These are phyloP conservation scores for Fomitopsis serialis DNA, from an alignment of 768 basidiomycete species.

Conservation along the genomic window DNA sequence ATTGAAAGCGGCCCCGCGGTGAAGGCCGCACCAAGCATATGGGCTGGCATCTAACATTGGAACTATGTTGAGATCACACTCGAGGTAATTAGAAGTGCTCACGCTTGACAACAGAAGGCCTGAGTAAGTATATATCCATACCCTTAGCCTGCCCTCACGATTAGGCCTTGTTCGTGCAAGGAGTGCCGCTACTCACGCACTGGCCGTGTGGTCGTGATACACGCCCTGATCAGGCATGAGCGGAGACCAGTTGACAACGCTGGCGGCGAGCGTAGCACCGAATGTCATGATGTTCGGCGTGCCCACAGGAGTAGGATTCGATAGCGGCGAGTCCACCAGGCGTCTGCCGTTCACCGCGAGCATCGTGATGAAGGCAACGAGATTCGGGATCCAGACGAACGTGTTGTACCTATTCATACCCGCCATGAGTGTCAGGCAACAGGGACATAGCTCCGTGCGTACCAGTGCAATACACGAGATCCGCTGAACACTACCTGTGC, in stretches of 20 bases:
- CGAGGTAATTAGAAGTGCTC: constrained; percentile 11
- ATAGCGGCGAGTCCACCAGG: constrained; percentile 18
- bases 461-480: constrained; percentile 30
- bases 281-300: constrained; percentile 35
- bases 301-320: constrained; percentile 20
- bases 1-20: constrained; percentile 33
- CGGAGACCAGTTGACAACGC: constrained; percentile 34
- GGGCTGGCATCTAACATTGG: constrained; percentile 29
- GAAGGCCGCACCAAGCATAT: constrained; percentile 43
- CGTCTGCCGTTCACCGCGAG: constrained; percentile 31
- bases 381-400: constrained; percentile 35
- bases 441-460: neutral
- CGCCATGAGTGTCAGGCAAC: neutral
- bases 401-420: constrained; percentile 26
- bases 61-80: too few relatives aligned
- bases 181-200: constrained; percentile 2
- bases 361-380: constrained; percentile 33
- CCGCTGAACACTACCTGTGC: constrained; percentile 29
- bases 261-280: constrained; percentile 38
- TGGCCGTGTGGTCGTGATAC: constrained; percentile 32
- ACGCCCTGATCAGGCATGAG: constrained; percentile 46
- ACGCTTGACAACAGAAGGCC: constrained; percentile 39
- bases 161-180: neutral
- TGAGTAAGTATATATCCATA: constrained; percentile 41
- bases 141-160: constrained; percentile 21